A percentile compares a stretch with the other conserved stretches of the same genome.
These are phyloP conservation scores for Nitzschia sp. DNA, from an alignment of 108 stramenopile genomes.

Conservation along the genomic window DNA sequence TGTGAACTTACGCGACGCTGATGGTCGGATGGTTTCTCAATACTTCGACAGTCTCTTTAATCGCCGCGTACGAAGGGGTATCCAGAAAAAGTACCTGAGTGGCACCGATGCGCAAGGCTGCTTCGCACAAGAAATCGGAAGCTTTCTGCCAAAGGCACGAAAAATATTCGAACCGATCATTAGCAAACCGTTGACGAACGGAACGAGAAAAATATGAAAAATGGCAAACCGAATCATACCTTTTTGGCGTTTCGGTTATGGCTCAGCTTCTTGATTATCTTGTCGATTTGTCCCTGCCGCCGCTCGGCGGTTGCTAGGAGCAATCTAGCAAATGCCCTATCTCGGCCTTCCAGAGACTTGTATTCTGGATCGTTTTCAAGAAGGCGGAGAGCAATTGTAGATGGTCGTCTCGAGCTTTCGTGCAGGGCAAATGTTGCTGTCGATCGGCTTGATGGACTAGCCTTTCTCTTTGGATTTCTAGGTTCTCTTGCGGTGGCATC, in stretches of 20 bases:
- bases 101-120: constrained; percentile 65
- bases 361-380: constrained; percentile 54
- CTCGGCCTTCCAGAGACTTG: constrained; percentile 48
- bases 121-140: constrained; percentile 26
- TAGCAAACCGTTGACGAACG: neutral
- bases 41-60: constrained; percentile 78
- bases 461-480: neutral
- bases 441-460: constrained; percentile 13
- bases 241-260: constrained; percentile 7
- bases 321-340: constrained; percentile 55
- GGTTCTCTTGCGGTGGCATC: too few species aligned
- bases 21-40: constrained; percentile 43
- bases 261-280: constrained; percentile 33
- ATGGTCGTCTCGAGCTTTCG: constrained; percentile 13
- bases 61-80: constrained; percentile 62
- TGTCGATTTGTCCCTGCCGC: constrained; percentile 74
- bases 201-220: too few species aligned
- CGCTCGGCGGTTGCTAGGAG: constrained; percentile 72
- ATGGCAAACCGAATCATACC: neutral
- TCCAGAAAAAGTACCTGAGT: constrained; percentile 74
- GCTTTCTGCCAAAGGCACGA: constrained; percentile 26
- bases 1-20: constrained; percentile 36
- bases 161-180: neutral
- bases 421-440: constrained; percentile 25
- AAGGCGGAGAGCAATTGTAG: constrained; percentile 41